Evolutionary conservation across 148 eudicot species (phyloP).

Genomic region (Selenicereus undatus): DNA sequence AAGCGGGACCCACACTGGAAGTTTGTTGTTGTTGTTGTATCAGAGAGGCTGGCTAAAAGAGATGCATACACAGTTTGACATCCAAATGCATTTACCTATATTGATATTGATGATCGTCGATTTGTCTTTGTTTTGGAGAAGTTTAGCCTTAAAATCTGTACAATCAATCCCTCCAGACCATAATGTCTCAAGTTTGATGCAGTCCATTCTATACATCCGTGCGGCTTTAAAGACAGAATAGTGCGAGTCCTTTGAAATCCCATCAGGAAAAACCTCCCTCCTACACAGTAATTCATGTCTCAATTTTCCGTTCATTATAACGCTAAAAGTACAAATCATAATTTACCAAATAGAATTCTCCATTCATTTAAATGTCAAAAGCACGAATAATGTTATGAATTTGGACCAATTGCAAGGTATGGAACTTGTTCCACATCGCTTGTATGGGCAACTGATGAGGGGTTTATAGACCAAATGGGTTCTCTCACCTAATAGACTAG

Average conservation of each 20-base stretch:
- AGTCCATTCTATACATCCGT: conserved; percentile 85
- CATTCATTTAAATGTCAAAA: background rate
- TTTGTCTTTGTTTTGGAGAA: conserved; percentile 58
- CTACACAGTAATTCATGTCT: conserved; percentile 29
- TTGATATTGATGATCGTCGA: conserved; percentile 81
- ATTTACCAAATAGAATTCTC: too few species aligned
- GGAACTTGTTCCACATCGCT: too few species aligned
- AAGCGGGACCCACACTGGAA: too few species aligned
- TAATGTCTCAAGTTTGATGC: conserved; percentile 58
- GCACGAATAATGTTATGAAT: too few species aligned
- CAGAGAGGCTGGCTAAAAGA: too few species aligned
- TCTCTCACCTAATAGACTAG: too few species aligned
- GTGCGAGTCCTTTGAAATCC: conserved; percentile 76
- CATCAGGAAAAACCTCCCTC: conserved; percentile 84
- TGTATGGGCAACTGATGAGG: too few species aligned
- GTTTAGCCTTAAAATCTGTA: conserved; percentile 59
- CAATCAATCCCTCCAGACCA: conserved; percentile 79
- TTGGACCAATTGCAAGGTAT: too few species aligned
- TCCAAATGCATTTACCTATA: conserved; percentile 40
- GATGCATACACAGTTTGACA: too few species aligned
- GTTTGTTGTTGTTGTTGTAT: too few species aligned
- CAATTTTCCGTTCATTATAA: background rate
- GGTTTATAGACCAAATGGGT: too few species aligned
- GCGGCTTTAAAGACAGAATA: conserved; percentile 83
- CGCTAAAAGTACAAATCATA: too few species aligned